Percentiles rank a stretch among this genome's conserved stretches.
These are phyloP conservation scores for Microdochium trichocladiopsis DNA, from an alignment of 2,329 filamentous ascomycete species.

Conservation along the genomic window DNA sequence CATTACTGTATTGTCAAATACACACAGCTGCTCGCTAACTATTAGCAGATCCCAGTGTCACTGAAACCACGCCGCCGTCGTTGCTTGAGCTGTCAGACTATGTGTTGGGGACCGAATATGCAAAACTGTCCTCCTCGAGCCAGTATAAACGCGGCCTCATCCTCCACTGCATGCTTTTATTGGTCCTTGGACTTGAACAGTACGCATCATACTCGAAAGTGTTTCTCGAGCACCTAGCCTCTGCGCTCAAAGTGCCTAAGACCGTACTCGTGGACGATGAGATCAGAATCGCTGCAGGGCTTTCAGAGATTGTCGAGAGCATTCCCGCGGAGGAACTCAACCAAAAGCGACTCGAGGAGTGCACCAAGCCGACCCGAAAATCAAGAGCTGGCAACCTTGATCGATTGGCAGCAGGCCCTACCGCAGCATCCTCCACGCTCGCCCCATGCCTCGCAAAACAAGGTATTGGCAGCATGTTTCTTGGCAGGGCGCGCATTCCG, in stretches of 20 bases:
- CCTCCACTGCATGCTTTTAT: slow-evolving; percentile 63
- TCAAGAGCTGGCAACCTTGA: slow-evolving; percentile 46
- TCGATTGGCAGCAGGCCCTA: slow-evolving; percentile 16
- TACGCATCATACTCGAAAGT: slow-evolving; percentile 70
- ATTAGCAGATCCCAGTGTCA: not conserved
- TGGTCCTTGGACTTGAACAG: slow-evolving; percentile 69
- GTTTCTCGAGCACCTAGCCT: slow-evolving; percentile 62
- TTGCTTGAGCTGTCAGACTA: not conserved
- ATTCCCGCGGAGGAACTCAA: slow-evolving; percentile 60
- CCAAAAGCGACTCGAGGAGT: slow-evolving; percentile 57
- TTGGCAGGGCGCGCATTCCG: slow-evolving; percentile 63
- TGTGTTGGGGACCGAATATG: slow-evolving; percentile 32
- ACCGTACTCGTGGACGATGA: slow-evolving; percentile 64
- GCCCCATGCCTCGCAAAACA: slow-evolving; percentile 71
- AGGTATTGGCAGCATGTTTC: slow-evolving; percentile 72
- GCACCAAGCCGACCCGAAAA: slow-evolving; percentile 56
- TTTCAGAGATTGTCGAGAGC: slow-evolving; percentile 69
- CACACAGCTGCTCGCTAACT: not conserved
- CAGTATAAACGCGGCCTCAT: slow-evolving; percentile 59
- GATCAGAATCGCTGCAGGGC: slow-evolving; percentile 62
- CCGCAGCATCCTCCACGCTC: slow-evolving; percentile 56
- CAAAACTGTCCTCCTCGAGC: slow-evolving; percentile 26
- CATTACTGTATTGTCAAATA: not conserved
- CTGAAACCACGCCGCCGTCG: not conserved
- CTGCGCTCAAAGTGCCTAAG: slow-evolving; percentile 62